A percentile compares a stretch with the other conserved stretches of the same genome.
Conservation (phyloP, 2,329 filamentous ascomycete genomes). For the Plenodomus biglobosus region DNA sequence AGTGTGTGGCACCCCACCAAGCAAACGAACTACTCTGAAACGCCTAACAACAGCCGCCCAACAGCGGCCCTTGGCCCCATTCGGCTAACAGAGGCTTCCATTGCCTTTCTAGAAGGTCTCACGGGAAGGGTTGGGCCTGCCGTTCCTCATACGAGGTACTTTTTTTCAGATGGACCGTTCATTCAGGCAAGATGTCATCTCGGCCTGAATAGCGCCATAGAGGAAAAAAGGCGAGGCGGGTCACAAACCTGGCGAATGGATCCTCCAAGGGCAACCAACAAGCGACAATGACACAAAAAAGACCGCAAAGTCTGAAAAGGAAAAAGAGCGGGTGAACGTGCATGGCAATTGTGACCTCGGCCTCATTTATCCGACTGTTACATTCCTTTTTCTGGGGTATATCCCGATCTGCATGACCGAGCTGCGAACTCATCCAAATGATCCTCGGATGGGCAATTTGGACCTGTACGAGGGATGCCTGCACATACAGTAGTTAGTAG, state of each 20-base stretch:
- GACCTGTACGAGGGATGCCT: neutral
- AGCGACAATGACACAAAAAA: conserved; percentile 18
- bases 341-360: neutral
- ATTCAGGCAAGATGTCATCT: conserved; percentile 15
- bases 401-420: conserved; percentile 13
- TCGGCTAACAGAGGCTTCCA: conserved; percentile 7
- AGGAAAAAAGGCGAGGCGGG: conserved; percentile 4
- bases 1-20: neutral
- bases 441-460: neutral
- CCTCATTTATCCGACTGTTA: conserved; percentile 9
- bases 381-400: conserved; percentile 12
- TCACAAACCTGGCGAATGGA: conserved; percentile 15
- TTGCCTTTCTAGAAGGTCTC: conserved; percentile 18
- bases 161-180: conserved; percentile 7
- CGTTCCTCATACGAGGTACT: conserved; percentile 1
- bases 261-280: no score
- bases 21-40: conserved; percentile 16
- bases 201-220: conserved; percentile 20
- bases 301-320: no score
- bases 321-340: no score
- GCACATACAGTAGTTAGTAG: no score
- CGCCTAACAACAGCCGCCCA: conserved; percentile 10
- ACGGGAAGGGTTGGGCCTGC: conserved; percentile 7
- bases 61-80: conserved; percentile 3
- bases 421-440: conserved; percentile 33